Percentiles rank a stretch among this genome's conserved stretches.
Evolutionary conservation across 768 basidiomycete genomes (phyloP).

Genomic region (Lactarius evosmus): DNA sequence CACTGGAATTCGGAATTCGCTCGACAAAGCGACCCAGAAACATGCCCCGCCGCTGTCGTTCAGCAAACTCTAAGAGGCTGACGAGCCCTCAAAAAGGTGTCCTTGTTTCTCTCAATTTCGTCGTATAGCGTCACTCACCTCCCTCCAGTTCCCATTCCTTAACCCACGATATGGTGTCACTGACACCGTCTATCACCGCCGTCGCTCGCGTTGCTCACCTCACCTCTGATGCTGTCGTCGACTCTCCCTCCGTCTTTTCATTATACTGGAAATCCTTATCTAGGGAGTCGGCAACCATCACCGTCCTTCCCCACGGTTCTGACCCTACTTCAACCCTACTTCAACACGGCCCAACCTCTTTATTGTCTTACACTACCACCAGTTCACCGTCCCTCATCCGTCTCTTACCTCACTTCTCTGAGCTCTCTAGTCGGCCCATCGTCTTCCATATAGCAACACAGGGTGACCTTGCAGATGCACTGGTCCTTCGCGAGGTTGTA

Average conservation of each 20-base stretch:
- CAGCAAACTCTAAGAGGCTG: not conserved
- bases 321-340: slow-evolving; percentile 61
- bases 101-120: not conserved
- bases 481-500: slow-evolving; percentile 73
- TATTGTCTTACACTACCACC: slow-evolving; percentile 59
- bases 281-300: slow-evolving; percentile 36
- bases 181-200: slow-evolving; percentile 33
- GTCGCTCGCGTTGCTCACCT: slow-evolving; percentile 72
- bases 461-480: slow-evolving; percentile 67
- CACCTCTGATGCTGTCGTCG: slow-evolving; percentile 62
- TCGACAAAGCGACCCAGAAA: not conserved
- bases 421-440: slow-evolving; percentile 60
- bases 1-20: not conserved
- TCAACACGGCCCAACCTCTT: slow-evolving; percentile 40
- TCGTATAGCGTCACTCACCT: not conserved
- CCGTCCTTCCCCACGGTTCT: slow-evolving; percentile 58
- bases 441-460: slow-evolving; percentile 68
- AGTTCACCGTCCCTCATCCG: slow-evolving; percentile 51
- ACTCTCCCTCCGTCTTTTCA: slow-evolving; percentile 45
- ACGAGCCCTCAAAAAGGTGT: not conserved
- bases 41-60: not conserved
- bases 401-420: slow-evolving; percentile 65
- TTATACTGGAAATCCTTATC: slow-evolving; percentile 40
- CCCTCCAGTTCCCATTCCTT: not conserved
- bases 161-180: slow-evolving; percentile 1